Evolutionary conservation across 2,329 filamentous ascomycete genomes (phyloP), one percentile per base, ranked within the genome.

Genomic region (Epichloe gansuensis): DNA sequence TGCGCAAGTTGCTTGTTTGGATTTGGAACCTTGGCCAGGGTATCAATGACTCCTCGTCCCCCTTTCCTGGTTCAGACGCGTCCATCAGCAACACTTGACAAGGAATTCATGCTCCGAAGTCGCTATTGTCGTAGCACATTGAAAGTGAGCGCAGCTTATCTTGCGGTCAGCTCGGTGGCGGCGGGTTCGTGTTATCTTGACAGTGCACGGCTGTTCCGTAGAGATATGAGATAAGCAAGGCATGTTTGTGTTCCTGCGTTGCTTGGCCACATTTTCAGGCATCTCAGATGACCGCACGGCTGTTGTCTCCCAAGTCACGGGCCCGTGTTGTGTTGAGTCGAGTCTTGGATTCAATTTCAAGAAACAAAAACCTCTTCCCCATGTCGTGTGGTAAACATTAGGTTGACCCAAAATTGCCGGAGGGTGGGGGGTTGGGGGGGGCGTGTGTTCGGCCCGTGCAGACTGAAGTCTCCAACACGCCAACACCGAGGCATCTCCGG

Each of bases 401-500:
- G 27, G 27, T 31, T 31, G 9, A 31, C 27, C 27, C 27, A 31
- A 31, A 31, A 31, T 31, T 31, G 8, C 8, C 8, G 8, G 7
- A 6, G 7, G 1, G 25, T 4, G 23, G 3, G 3, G 3, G 3
- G 25, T n/a, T n/a, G 27, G 2, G 2, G 8, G 17, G 17, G 17
- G 17, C 2, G 17, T 21, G 17, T 21, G 17, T 21, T 21, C 17
- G 17, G 17, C 17, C 17, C 17, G 17, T 21, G 17, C 17, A 21
- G 17, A 2, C 17, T 21, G 17, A 2, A 21, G 17, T 31, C 27
- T 9, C 11, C 42, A 48, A 48, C 36, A 17, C 27, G 3, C 11
- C 42, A 48, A 48, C 36, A 17, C 50, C 50, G 50, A 51, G 36
- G 39, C 44, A 51, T 51, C 15, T 47, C 50, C 50, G 50, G 17